Percentiles rank a stretch among this genome's conserved stretches.
Evolutionary conservation across 2,329 filamentous ascomycete species (phyloP).

Genomic region (Penicillium digitatum): DNA sequence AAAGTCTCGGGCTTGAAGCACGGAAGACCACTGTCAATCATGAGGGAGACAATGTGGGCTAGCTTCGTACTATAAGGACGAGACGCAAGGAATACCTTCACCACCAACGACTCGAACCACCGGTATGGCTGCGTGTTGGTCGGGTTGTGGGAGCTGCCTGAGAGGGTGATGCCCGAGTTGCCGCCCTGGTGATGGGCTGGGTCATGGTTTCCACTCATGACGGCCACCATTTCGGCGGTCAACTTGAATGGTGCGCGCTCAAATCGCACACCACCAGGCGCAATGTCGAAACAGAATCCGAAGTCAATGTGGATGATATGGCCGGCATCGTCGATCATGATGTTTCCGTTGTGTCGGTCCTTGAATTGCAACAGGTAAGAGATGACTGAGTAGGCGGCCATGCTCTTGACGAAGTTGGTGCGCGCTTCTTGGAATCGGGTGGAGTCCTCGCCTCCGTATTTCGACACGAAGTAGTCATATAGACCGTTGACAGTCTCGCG

Average conservation of each 20-base stretch:
- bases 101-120: conserved; percentile 93
- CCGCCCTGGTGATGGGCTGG: conserved; percentile 26
- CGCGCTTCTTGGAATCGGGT: conserved; percentile 91
- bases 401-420: conserved; percentile 97
- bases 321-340: conserved; percentile 97
- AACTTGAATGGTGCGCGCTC: conserved; percentile 98
- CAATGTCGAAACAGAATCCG: conserved; percentile 99
- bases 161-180: conserved; percentile 26
- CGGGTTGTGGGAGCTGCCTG: conserved; percentile 37
- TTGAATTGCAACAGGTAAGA: conserved; percentile 98
- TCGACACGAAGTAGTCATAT: conserved; percentile 96
- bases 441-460: conserved; percentile 95
- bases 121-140: conserved; percentile 82
- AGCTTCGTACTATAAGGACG: conserved; percentile 85
- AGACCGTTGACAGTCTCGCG: conserved; percentile 96
- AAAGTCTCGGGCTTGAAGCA: conserved; percentile 98
- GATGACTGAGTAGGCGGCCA: conserved; percentile 97
- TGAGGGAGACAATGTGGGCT: conserved; percentile 81
- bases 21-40: conserved; percentile 92
- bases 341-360: conserved; percentile 97
- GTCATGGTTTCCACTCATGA: conserved; percentile 75
- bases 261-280: conserved; percentile 93
- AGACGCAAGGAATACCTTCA: conserved; percentile 90
- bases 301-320: conserved; percentile 99
- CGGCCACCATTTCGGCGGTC: conserved; percentile 95